phyloP scores from a whole-genome alignment of 2,329 filamentous ascomycete genomes.

The Zopfia rhizophila region DNA sequence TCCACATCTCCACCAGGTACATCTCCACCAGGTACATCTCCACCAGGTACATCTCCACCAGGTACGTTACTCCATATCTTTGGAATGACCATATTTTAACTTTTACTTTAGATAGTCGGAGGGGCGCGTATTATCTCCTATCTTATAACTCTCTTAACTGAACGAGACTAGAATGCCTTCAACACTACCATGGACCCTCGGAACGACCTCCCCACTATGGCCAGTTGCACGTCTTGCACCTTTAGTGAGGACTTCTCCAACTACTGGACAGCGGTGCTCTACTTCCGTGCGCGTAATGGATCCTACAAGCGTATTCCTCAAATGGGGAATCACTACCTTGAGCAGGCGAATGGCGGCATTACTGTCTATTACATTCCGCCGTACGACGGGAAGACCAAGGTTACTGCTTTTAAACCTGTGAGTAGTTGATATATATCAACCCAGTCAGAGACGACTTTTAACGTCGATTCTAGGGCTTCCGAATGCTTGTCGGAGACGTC shows the following conservation, averaged over 20 bases:
- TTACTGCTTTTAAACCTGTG: slow-evolving; percentile 27
- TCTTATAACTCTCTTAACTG: no score
- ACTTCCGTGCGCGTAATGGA: slow-evolving; percentile 20
- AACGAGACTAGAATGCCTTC: no score
- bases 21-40: no score
- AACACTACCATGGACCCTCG: slow-evolving; percentile 1
- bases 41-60: no score
- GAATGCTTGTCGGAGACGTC: slow-evolving; percentile 32
- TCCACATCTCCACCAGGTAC: slow-evolving; percentile 7
- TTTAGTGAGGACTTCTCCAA: slow-evolving; percentile 19
- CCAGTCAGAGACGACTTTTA: background rate
- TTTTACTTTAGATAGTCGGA: no score
- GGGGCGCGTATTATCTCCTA: no score
- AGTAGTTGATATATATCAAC: slow-evolving; percentile 15
- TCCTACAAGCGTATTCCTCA: slow-evolving; percentile 15
- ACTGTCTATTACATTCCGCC: slow-evolving; percentile 29
- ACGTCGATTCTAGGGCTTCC: slow-evolving; percentile 33
- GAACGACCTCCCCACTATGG: background rate
- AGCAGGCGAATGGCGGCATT: slow-evolving; percentile 18
- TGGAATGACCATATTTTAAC: no score
- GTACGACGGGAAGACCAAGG: slow-evolving; percentile 29
- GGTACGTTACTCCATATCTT: no score
- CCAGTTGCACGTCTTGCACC: no score
- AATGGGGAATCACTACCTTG: slow-evolving; percentile 7
- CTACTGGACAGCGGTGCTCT: slow-evolving; percentile 23